A percentile compares a stretch with the other conserved stretches of the same genome.
These are phyloP conservation scores for Euphorbia tirucalli DNA, from an alignment of 345 rosid genomes.

Conservation along the genomic window DNA sequence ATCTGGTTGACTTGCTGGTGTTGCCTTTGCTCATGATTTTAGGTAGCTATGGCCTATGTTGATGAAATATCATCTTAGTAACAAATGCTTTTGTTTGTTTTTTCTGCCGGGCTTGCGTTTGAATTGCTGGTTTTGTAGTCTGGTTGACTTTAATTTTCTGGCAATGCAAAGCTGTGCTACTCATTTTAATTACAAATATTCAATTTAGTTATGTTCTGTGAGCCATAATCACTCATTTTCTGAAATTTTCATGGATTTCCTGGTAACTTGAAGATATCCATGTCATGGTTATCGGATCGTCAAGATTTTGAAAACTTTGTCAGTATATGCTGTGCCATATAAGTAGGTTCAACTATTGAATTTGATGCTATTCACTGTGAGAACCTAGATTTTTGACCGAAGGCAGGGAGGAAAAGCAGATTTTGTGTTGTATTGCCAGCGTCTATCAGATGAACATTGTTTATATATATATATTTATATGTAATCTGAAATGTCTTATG, in stretches of 20 bases:
- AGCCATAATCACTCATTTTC: background rate
- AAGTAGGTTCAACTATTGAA: slow-evolving; percentile 6
- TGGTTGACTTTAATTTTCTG: background rate
- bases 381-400: background rate
- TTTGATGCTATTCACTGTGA: background rate
- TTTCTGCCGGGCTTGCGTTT: slow-evolving; percentile 1
- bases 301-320: background rate
- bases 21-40: background rate
- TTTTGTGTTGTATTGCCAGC: background rate
- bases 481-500: slow-evolving; percentile 9
- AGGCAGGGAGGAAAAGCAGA: background rate
- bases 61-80: background rate
- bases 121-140: background rate
- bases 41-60: background rate
- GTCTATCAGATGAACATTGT: slow-evolving; percentile 10
- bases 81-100: background rate
- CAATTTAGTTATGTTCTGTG: background rate
- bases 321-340: background rate
- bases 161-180: background rate
- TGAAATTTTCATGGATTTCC: background rate
- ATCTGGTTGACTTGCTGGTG: background rate
- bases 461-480: background rate
- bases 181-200: background rate
- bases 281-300: background rate
- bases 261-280: background rate